phyloP scores from a whole-genome alignment of 2,329 filamentous ascomycete species.

The Chrysosporium keratinophilum region DNA sequence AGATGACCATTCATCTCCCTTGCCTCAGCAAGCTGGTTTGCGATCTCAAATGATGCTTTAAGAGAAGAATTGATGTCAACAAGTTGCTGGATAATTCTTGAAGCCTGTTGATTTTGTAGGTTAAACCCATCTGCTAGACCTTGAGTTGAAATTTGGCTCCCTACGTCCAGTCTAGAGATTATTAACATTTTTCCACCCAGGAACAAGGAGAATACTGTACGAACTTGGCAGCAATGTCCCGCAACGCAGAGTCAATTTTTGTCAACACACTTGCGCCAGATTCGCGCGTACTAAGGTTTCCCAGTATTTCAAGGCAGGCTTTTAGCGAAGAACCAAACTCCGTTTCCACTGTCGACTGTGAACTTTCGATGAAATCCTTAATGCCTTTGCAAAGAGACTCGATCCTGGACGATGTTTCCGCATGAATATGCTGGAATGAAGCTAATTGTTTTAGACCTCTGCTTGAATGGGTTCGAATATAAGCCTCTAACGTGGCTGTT shows the following conservation, averaged over 20 bases:
- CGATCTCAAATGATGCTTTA: constrained; percentile 13
- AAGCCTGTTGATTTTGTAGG: constrained; percentile 13
- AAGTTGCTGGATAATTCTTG: constrained; percentile 16
- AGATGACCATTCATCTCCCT: constrained; percentile 17
- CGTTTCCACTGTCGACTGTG: constrained; percentile 6
- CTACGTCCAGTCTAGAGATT: constrained; percentile 20
- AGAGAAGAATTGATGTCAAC: constrained; percentile 5
- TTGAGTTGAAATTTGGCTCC: constrained; percentile 15
- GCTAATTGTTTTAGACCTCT: constrained; percentile 8
- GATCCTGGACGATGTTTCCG: constrained; percentile 6
- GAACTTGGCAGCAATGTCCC: constrained; percentile 21
- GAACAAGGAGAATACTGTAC: constrained; percentile 5
- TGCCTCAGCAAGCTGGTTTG: constrained; percentile 20
- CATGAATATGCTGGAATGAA: constrained; percentile 7
- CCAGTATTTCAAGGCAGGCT: constrained; percentile 11
- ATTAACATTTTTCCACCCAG: not conserved
- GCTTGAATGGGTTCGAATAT: constrained; percentile 22
- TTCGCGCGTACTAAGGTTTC: constrained; percentile 1
- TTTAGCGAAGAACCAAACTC: constrained; percentile 9
- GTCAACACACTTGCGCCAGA: constrained; percentile 1
- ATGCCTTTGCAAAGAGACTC: constrained; percentile 5
- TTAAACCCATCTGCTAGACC: constrained; percentile 17
- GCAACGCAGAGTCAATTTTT: constrained; percentile 2
- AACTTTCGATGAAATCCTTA: not conserved
- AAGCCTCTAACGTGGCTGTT: constrained; percentile 23